Conservation (phyloP, 306 rosid genomes). For the Vigna angularis region DNA sequence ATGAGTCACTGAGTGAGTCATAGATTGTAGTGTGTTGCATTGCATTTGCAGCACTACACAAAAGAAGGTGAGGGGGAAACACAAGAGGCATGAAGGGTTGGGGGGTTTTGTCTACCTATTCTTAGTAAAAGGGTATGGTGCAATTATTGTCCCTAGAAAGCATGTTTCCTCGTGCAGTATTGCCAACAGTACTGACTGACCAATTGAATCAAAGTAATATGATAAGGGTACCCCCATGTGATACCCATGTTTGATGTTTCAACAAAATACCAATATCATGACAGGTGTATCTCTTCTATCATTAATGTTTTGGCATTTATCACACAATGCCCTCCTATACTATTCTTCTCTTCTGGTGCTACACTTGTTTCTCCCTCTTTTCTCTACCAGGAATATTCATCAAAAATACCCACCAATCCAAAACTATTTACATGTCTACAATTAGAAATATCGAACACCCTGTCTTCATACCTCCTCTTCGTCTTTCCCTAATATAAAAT, state of each 20-base stretch:
- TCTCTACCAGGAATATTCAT: conserved; percentile 26
- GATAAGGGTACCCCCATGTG: conserved; percentile 49
- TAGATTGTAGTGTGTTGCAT: neutral
- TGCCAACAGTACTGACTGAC: conserved; percentile 41
- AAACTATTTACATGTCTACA: conserved; percentile 11
- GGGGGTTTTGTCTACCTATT: conserved; percentile 38
- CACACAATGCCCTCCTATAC: neutral
- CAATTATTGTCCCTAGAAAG: conserved; percentile 51
- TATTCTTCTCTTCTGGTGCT: neutral
- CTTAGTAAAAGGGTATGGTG: conserved; percentile 43
- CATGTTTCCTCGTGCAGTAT: conserved; percentile 52
- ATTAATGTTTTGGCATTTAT: conserved; percentile 42
- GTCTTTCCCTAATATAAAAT: neutral
- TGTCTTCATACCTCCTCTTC: conserved; percentile 5
- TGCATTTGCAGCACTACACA: too few relatives aligned
- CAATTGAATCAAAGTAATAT: conserved; percentile 48
- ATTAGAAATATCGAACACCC: conserved; percentile 17
- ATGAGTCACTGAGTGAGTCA: neutral
- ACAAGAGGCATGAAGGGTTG: conserved; percentile 33
- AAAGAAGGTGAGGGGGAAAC: conserved; percentile 25
- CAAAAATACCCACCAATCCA: conserved; percentile 1
- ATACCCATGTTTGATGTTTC: conserved; percentile 39
- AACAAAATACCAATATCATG: conserved; percentile 33
- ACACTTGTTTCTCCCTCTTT: neutral
- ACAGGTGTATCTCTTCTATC: conserved; percentile 39